Base-by-base conservation (phyloP, 768 basidiomycete genomes). In the Trichaptum fuscoviolaceum region DNA sequence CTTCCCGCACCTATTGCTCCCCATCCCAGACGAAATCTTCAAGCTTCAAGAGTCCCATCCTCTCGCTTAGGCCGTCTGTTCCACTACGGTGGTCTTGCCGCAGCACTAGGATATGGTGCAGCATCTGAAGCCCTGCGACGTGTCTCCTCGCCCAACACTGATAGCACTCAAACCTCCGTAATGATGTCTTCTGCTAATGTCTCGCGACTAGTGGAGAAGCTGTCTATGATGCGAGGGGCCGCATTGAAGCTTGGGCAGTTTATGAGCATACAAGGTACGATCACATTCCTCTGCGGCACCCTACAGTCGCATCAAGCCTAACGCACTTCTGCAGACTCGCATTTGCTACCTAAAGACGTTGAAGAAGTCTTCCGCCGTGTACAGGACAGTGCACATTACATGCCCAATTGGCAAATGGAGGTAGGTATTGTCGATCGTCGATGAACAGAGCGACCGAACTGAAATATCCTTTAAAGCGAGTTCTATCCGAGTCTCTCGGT, bases 391-490 rank as follows among this genome's bases (percentile, higher is more conserved):
- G 96, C 96, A 0, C 94, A 99, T 76, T 98, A 98, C 75, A 99
- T 99, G 96, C 96, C 96, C 0, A 91, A 96, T 70, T 96, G 92
- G 91, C 96, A 99, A 74, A 91, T 98, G 88, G 92, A 96, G 85
- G 96, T 93, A 18, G 23, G 77, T 73, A 3, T 7, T 6, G 27
- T 10, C 35, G 20, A 18, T 25, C 65, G 35, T 67, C 60, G 10
- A 9, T 67, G 1, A 52, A 57, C 27, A 6, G n/a, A 42, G 2
- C 26, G 59, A 65, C 63, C 57, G 68, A 27, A 62, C 57, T 58
- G 58, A 67, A 34, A 27, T 63, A 27, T 8, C 26, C 6, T 69
- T 87, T 84, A 72, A 86, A 91, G 80, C 68, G 72, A 74, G 95
- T 95, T 34, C 83, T 99, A 77, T 74, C 71, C 0, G 72, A 80